Evolutionary conservation across 2,329 filamentous ascomycete species (phyloP).

Genomic region (Ascochyta clinopodiicola): DNA sequence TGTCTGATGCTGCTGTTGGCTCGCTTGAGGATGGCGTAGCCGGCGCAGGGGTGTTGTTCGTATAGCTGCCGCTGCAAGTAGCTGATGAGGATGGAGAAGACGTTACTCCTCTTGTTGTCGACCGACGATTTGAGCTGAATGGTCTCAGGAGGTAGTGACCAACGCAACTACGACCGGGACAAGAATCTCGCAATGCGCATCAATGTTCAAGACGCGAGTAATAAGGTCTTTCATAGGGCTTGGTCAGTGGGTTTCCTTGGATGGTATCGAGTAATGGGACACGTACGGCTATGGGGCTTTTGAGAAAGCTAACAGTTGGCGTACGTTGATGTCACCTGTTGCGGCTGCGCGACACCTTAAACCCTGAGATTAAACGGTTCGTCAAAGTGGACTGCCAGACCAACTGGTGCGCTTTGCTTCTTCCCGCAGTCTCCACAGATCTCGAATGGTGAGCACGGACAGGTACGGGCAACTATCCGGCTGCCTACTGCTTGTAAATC

Average conservation of each 20-base stretch:
- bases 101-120: constrained; percentile 5
- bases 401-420: constrained; percentile 45
- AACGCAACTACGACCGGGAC: constrained; percentile 19
- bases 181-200: constrained; percentile 30
- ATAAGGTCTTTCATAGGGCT: constrained; percentile 20
- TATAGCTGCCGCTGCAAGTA: constrained; percentile 47
- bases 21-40: constrained; percentile 49
- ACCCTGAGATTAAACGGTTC: constrained; percentile 40
- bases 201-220: constrained; percentile 25
- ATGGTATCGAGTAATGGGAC: constrained; percentile 11
- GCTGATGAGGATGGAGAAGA: constrained; percentile 36
- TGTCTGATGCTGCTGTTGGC: constrained; percentile 45
- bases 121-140: constrained; percentile 18
- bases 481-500: constrained; percentile 32
- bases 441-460: constrained; percentile 46
- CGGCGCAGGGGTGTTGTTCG: constrained; percentile 45
- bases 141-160: constrained; percentile 21
- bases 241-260: constrained; percentile 22
- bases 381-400: constrained; percentile 35
- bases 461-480: constrained; percentile 34
- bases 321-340: constrained; percentile 31
- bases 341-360: constrained; percentile 43
- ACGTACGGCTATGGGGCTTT: constrained; percentile 20
- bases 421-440: constrained; percentile 48
- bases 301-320: constrained; percentile 18